phyloP scores from a whole-genome alignment of 2,329 filamentous ascomycete species.

The Neobulgaria alba region DNA sequence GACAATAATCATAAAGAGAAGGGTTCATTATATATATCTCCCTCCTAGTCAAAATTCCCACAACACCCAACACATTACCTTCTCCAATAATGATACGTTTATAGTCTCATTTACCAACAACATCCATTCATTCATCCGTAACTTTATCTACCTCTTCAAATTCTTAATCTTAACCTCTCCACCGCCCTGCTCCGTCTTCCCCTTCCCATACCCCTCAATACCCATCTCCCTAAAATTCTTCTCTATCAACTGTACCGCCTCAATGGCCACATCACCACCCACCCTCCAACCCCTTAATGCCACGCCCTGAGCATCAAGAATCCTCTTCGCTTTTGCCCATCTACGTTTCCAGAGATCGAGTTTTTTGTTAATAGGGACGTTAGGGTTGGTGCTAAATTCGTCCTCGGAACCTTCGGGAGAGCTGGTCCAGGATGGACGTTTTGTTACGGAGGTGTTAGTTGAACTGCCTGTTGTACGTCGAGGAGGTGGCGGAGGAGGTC shows the following conservation, averaged over 20 bases:
- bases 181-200: conserved; percentile 24
- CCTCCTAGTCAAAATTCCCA: too few relatives aligned
- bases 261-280: conserved; percentile 59
- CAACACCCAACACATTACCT: too few relatives aligned
- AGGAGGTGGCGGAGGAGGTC: conserved; percentile 17
- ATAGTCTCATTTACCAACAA: too few relatives aligned
- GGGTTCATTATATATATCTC: too few relatives aligned
- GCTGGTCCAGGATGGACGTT: conserved; percentile 18
- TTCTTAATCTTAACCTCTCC: conserved; percentile 30
- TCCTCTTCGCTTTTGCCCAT: conserved; percentile 54
- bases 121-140: conserved; percentile 1
- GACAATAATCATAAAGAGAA: too few relatives aligned
- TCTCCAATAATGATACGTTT: too few relatives aligned
- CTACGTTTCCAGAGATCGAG: conserved; percentile 64
- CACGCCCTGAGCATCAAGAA: conserved; percentile 56
- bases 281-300: conserved; percentile 64
- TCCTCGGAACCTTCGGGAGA: conserved; percentile 23
- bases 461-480: conserved; percentile 10
- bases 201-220: conserved; percentile 28
- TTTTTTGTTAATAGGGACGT: conserved; percentile 48
- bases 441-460: conserved; percentile 8
- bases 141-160: conserved; percentile 21
- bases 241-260: conserved; percentile 57
- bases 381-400: conserved; percentile 15
- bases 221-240: conserved; percentile 40